Evolutionary conservation across 176 grass and related monocot genomes (phyloP).

Genomic region (Alopecurus myosuroides): DNA sequence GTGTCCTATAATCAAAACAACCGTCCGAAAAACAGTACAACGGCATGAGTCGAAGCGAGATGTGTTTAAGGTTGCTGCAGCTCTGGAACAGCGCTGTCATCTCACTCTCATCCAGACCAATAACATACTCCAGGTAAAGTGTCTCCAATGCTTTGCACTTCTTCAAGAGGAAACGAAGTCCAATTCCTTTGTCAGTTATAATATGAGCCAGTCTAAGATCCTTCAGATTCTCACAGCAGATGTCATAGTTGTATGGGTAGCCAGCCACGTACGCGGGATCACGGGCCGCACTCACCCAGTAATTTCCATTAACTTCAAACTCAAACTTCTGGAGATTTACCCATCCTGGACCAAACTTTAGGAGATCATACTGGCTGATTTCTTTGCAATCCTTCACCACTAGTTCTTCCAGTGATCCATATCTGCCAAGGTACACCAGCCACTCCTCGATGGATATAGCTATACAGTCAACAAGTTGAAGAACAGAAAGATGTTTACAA

Average conservation of each 20-base stretch:
- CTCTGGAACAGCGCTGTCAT: slow-evolving; percentile 44
- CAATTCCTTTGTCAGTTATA: slow-evolving; percentile 13
- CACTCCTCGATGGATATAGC: slow-evolving; percentile 50
- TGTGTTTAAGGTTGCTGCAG: slow-evolving; percentile 43
- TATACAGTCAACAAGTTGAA: slow-evolving; percentile 53
- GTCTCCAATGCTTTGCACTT: slow-evolving; percentile 37
- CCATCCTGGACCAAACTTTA: slow-evolving; percentile 55
- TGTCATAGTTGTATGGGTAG: slow-evolving; percentile 7
- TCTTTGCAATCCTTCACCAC: slow-evolving; percentile 43
- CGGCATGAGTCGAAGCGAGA: slow-evolving; percentile 31
- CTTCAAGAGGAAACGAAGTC: slow-evolving; percentile 27
- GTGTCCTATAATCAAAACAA: background rate
- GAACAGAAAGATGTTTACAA: slow-evolving; percentile 47
- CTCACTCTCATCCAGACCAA: slow-evolving; percentile 34
- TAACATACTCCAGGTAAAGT: slow-evolving; percentile 35
- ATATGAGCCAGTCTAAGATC: slow-evolving; percentile 42
- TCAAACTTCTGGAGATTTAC: slow-evolving; percentile 49
- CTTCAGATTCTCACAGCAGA: slow-evolving; percentile 29
- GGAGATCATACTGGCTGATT: slow-evolving; percentile 45
- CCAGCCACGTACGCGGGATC: background rate
- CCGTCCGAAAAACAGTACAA: background rate
- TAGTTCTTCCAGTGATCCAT: slow-evolving; percentile 48
- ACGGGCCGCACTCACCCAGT: background rate
- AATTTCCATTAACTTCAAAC: slow-evolving; percentile 44
- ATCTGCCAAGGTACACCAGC: slow-evolving; percentile 50